Evolutionary conservation across 306 rosid species (phyloP), one percentile per base, ranked within the genome.

Genomic region (Vigna radiata): DNA sequence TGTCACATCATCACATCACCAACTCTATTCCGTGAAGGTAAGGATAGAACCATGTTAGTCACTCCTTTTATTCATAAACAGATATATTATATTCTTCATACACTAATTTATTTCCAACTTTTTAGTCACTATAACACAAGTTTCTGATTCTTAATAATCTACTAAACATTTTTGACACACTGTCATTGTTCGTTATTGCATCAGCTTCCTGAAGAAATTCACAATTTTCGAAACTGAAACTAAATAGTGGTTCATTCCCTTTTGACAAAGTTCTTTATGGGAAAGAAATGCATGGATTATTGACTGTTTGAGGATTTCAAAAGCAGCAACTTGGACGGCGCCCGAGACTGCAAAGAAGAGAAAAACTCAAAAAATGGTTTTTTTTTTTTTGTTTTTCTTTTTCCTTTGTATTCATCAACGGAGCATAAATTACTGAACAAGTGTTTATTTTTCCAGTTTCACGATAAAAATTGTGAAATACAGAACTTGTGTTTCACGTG

Each of bases 251-350:
- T 62, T 65, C 8, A 36, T 36, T 36, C 8, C 7, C 1, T 6
- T 76, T 78, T 53, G 81, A 72, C 13, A 23, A 44, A 72, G 2
- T 67, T 71, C 66, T 63, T 62, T 58, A 27, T 27, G 27, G 37
- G 33, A 29, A 29, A 29, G 53, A 36, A 19, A 81, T 37, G 31
- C 73, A 49, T 10, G 16, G 4, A 16, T 67, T 54, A 77, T 86
- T 85, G 68, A 80, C 72, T 37, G 85, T 79, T 75, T 79, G 76
- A 79, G 87, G 77, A 39, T 33, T 63, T 78, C 74, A 58, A 85
- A 81, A 66, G 58, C 53, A 37, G 43, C 19, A 37, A 67, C 61
- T 29, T 82, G 88, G 73, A 64, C 85, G 82, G 82, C 72, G 85
- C 76, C 31, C 11, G 52, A 50, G 80, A 73, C 70, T 44, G 59